Conservation (phyloP, 2,329 filamentous ascomycete species). For the Apiospora saccharicola region DNA sequence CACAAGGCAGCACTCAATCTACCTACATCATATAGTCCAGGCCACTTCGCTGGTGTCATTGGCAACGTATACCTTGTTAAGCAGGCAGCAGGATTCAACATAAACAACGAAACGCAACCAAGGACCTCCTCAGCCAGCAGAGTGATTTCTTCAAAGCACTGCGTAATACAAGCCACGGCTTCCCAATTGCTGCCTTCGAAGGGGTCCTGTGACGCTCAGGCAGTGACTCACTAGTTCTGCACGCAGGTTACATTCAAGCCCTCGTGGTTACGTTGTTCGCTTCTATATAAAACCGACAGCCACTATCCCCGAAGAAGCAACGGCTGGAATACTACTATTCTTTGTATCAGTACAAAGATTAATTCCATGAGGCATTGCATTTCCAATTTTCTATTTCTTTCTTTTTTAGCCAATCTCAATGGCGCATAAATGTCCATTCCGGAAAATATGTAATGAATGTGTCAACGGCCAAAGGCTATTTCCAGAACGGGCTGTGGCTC, state of each 20-base stretch:
- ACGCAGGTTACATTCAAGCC: neutral
- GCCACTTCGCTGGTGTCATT: neutral
- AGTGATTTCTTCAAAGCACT: neutral
- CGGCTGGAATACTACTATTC: neutral
- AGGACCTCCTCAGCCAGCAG: too few species aligned
- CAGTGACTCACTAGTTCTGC: neutral
- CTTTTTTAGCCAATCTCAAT: too few species aligned
- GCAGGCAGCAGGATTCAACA: neutral
- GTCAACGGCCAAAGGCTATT: constrained; percentile 3
- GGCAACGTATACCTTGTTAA: constrained; percentile 6
- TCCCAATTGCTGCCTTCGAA: neutral
- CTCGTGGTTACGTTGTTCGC: neutral
- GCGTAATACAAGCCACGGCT: neutral
- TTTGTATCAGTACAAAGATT: neutral
- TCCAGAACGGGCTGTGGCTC: constrained; percentile 1
- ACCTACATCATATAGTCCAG: neutral
- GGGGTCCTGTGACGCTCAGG: neutral
- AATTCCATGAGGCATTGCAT: neutral
- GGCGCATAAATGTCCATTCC: too few species aligned
- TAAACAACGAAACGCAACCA: neutral
- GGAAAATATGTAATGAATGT: neutral
- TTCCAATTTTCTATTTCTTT: neutral
- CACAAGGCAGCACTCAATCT: neutral
- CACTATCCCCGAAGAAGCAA: constrained; percentile 7
- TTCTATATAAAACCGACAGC: neutral